These are phyloP conservation scores for Ceratocystis cubensis DNA, from an alignment of 2,329 filamentous ascomycete species.

Conservation along the genomic window DNA sequence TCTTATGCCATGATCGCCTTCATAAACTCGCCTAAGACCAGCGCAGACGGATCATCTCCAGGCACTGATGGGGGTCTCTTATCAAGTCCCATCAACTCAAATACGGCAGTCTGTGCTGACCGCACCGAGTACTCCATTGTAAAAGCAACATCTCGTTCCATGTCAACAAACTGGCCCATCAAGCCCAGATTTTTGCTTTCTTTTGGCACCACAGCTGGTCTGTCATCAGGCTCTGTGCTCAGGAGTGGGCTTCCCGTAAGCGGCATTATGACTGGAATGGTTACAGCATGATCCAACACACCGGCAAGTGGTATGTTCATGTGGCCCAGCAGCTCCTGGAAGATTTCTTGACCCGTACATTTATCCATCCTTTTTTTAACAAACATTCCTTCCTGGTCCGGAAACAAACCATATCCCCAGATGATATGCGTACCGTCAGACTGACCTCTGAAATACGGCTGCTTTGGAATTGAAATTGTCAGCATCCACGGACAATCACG, in stretches of 20 bases:
- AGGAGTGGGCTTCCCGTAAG: constrained; percentile 31
- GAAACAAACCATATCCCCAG: constrained; percentile 33
- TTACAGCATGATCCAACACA: constrained; percentile 23
- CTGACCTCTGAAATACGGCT: constrained; percentile 33
- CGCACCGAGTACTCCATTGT: constrained; percentile 29
- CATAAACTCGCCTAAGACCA: constrained; percentile 21
- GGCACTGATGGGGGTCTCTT: constrained; percentile 26
- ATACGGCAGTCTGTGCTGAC: constrained; percentile 30
- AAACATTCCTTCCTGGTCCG: constrained; percentile 28
- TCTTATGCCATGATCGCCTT: constrained; percentile 22
- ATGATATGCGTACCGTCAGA: constrained; percentile 28
- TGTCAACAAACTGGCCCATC: constrained; percentile 33
- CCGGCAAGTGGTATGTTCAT: constrained; percentile 27
- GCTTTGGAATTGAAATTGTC: constrained; percentile 31
- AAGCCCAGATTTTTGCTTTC: constrained; percentile 30
- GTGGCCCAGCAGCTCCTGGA: constrained; percentile 31
- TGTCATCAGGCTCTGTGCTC: constrained; percentile 28
- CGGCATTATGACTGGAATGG: constrained; percentile 31
- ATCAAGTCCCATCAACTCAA: constrained; percentile 24
- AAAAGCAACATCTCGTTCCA: constrained; percentile 29
- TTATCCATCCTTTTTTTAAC: constrained; percentile 32
- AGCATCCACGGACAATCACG: constrained; percentile 33
- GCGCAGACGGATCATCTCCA: constrained; percentile 22
- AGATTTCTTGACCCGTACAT: constrained; percentile 32
- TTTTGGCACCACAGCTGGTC: constrained; percentile 30